Evolutionary conservation across 306 rosid genomes (phyloP).

Genomic region (Gastrolobium bilobum): DNA sequence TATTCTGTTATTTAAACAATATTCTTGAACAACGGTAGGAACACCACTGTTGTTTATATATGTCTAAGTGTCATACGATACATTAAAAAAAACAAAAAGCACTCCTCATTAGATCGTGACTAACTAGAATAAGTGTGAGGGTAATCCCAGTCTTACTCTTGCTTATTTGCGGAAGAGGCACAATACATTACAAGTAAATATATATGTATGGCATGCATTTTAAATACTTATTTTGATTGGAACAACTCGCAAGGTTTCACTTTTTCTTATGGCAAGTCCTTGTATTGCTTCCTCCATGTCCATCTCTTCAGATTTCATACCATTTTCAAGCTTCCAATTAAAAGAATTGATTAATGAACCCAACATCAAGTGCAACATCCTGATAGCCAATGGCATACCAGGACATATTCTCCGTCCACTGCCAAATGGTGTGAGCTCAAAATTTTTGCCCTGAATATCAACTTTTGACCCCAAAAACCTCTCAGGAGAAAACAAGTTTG

Average conservation of each 20-base stretch:
- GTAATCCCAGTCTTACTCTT: no score
- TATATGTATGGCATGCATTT: not conserved
- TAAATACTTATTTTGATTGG: not conserved
- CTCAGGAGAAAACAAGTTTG: not conserved
- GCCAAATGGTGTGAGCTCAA: slow-evolving; percentile 22
- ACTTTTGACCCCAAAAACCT: slow-evolving; percentile 7
- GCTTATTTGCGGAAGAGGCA: no score
- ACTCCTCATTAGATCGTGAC: no score
- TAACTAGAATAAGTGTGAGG: no score
- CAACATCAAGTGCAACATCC: not conserved
- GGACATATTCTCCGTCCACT: slow-evolving; percentile 5
- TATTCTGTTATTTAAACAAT: no score
- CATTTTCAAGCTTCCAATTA: slow-evolving; percentile 27
- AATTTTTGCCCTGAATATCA: not conserved
- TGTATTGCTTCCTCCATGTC: not conserved
- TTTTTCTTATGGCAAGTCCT: not conserved
- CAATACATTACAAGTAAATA: no score
- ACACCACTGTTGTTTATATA: no score
- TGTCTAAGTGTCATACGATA: no score
- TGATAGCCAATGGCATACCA: slow-evolving; percentile 21
- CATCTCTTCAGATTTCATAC: slow-evolving; percentile 1
- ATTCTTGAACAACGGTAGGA: no score
- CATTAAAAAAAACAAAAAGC: no score
- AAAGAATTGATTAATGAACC: not conserved
- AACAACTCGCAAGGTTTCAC: not conserved